Percentiles rank a stretch among this genome's conserved stretches.
Evolutionary conservation across 2,329 filamentous ascomycete genomes (phyloP).

Genomic region (Curvularia verruculosa): DNA sequence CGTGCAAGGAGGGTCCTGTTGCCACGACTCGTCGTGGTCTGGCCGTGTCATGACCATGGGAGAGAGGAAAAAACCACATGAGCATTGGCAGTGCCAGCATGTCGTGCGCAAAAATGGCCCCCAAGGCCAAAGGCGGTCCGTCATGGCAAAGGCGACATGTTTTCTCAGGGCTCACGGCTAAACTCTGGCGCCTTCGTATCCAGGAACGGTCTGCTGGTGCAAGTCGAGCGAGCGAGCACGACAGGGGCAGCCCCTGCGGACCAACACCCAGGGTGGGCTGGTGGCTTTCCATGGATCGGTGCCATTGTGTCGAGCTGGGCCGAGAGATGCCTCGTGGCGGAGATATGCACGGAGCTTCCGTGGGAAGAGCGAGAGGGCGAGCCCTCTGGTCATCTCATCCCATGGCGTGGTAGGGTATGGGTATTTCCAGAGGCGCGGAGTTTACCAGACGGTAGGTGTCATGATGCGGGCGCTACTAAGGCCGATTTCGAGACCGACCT

Average conservation of each 20-base stretch:
- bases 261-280: constrained; percentile 25
- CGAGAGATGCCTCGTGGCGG: constrained; percentile 40
- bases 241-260: constrained; percentile 37
- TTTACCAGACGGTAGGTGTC: constrained; percentile 14
- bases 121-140: not conserved
- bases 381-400: constrained; percentile 9
- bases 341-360: constrained; percentile 18
- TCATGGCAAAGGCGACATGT: constrained; percentile 5
- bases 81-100: not conserved
- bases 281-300: constrained; percentile 40
- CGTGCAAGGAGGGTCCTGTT: not conserved
- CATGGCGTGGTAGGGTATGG: constrained; percentile 18
- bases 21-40: not conserved
- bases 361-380: constrained; percentile 8
- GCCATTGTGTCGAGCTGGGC: constrained; percentile 28
- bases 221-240: constrained; percentile 31
- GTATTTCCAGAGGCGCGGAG: constrained; percentile 21
- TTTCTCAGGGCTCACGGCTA: constrained; percentile 26
- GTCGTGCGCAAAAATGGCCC: too few species aligned
- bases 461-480: constrained; percentile 8
- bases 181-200: constrained; percentile 20
- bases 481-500: constrained; percentile 25
- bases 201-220: constrained; percentile 34
- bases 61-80: too few species aligned
- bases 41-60: not conserved